These are phyloP conservation scores for Phytopythium litorale DNA, from an alignment of 352 stramenopile genomes.

Conservation along the genomic window DNA sequence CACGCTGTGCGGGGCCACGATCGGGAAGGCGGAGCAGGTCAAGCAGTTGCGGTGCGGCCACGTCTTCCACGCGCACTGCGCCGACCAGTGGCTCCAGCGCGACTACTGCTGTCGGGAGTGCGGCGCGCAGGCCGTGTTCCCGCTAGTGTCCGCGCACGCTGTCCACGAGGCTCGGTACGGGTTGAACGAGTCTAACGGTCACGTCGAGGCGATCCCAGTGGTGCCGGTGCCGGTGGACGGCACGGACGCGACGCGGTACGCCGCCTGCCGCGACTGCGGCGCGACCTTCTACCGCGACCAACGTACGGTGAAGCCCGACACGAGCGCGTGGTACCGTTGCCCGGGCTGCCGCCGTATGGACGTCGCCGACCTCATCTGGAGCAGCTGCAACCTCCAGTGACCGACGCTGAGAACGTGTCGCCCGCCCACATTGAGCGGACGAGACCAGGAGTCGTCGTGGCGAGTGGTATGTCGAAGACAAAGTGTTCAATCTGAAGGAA, in stretches of 20 bases:
- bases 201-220: conserved; percentile 14
- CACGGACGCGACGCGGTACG: conserved; percentile 36
- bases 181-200: conserved; percentile 11
- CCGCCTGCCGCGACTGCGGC: conserved; percentile 52
- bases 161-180: conserved; percentile 13
- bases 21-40: conserved; percentile 29
- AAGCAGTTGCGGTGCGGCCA: conserved; percentile 62
- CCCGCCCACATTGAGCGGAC: too few relatives aligned
- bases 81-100: conserved; percentile 44
- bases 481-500: too few relatives aligned
- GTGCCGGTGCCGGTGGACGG: conserved; percentile 28
- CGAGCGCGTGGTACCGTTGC: conserved; percentile 69
- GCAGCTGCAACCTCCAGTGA: conserved; percentile 53
- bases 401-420: too few relatives aligned
- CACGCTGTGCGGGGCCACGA: conserved; percentile 27
- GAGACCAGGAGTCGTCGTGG: too few relatives aligned
- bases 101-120: conserved; percentile 54
- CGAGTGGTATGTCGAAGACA: too few relatives aligned
- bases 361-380: conserved; percentile 43
- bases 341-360: conserved; percentile 46
- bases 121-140: conserved; percentile 58
- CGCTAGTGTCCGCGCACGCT: conserved; percentile 17
- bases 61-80: conserved; percentile 56
- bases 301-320: conserved; percentile 46
- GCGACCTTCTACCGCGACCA: conserved; percentile 63